Evolutionary conservation across 2,329 filamentous ascomycete genomes (phyloP), one percentile per base, ranked within the genome.

Genomic region (Tympanopsis confertula): DNA sequence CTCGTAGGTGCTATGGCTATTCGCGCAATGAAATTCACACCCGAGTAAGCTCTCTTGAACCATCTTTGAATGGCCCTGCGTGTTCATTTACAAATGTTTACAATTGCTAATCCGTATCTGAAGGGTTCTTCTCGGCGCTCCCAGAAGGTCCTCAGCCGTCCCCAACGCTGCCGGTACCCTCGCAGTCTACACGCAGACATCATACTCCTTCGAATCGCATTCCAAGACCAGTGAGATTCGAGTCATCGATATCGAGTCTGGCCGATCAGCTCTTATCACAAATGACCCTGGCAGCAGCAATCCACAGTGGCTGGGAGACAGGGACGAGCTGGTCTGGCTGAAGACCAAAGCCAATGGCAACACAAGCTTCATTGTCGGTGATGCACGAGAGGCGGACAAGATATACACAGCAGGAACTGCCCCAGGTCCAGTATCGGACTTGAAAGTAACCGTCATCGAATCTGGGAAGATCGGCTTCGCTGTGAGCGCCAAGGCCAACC

Each of bases 181-280:
- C 19, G 59, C 61, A 4, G 54, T 66, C 10, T 68, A 65, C 47
- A 65, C 60, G 5, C 62, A 66, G 38, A 62, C 63, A 2, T 55
- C 57, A n/a, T 68, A 68, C 43, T 66, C 63, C 17, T 68, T 68
- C 45, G 61, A 66, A 20, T 61, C 60, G 1, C 64, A 67, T 45
- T 55, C 57, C 26, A 63, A 63, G 43, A 63, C 54, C 20, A 59
- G 55, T 35, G 65, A 68, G 42, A 61, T 68, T 35, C 57, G 59
- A 18, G 57, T 66, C 3, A 43, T 68, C 3, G 59, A 68, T 29
- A 53, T 67, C 24, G 47, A 49, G 10, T 57, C 54, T 14, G 58
- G 62, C 15, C 54, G 54, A 19, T 59, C 59, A 1, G 51, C 52
- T 10, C 48, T 63, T 10, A 51, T 68, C 36, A 63, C 61, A 28